A percentile compares a stretch with the other conserved stretches of the same genome.
These are phyloP conservation scores for Sporothrix sp. DNA, from an alignment of 2,329 filamentous ascomycete genomes.

Conservation along the genomic window DNA sequence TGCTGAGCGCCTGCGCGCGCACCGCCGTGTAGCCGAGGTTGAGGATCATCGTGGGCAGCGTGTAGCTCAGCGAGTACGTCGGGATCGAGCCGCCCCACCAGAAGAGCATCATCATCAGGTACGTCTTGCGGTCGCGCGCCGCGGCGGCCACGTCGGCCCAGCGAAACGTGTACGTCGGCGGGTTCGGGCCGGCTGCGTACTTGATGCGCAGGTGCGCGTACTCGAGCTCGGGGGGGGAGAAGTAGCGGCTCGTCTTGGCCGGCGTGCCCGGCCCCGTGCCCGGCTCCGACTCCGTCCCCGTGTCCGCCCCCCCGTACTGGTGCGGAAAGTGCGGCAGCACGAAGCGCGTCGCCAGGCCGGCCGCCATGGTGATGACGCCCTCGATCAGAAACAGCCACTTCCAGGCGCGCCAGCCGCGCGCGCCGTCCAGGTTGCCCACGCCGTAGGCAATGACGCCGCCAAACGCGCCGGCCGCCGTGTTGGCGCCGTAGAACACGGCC, in stretches of 20 bases:
- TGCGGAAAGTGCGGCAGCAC: constrained; percentile 22
- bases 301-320: constrained; percentile 1
- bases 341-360: constrained; percentile 23
- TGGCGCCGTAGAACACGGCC: constrained; percentile 19
- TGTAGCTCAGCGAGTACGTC: constrained; percentile 18
- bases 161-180: constrained; percentile 21
- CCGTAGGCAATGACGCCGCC: constrained; percentile 15
- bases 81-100: constrained; percentile 10
- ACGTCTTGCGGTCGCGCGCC: constrained; percentile 22
- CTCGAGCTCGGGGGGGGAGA: constrained; percentile 37
- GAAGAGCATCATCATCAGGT: constrained; percentile 42
- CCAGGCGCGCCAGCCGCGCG: constrained; percentile 22
- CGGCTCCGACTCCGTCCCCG: background rate
- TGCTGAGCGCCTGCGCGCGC: constrained; percentile 22
- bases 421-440: constrained; percentile 12
- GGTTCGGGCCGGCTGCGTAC: constrained; percentile 14
- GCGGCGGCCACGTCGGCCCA: constrained; percentile 5
- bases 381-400: constrained; percentile 33
- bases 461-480: constrained; percentile 16
- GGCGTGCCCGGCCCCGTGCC: constrained; percentile 14
- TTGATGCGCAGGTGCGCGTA: constrained; percentile 18
- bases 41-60: constrained; percentile 23
- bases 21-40: constrained; percentile 22
- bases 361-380: constrained; percentile 29
- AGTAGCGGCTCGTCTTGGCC: constrained; percentile 42